These are phyloP conservation scores for Galium porrigens DNA, from an alignment of 305 asterid species.

Conservation along the genomic window DNA sequence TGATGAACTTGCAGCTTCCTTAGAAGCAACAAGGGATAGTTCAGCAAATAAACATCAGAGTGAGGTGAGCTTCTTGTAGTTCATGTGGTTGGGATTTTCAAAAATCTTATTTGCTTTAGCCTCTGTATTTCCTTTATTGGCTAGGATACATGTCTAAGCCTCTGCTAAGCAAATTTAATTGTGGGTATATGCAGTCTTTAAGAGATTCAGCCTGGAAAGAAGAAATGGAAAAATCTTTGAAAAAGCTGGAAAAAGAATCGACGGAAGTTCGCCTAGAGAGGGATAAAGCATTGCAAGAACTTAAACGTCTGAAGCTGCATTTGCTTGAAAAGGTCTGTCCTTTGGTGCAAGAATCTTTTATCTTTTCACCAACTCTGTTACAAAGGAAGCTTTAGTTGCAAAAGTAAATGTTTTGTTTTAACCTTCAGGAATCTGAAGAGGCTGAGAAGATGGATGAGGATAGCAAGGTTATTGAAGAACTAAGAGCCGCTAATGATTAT, in stretches of 20 bases:
- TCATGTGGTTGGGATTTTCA: not conserved
- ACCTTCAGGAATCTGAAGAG: constrained; percentile 79
- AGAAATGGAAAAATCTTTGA: constrained; percentile 51
- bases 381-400: not conserved
- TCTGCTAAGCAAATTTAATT: constrained; percentile 15
- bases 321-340: constrained; percentile 66
- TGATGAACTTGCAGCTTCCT: constrained; percentile 50
- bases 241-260: constrained; percentile 63
- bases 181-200: constrained; percentile 21
- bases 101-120: too few relatives aligned
- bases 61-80: constrained; percentile 35
- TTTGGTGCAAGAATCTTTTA: not conserved
- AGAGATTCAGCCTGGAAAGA: constrained; percentile 48
- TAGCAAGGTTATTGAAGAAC: constrained; percentile 71
- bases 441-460: constrained; percentile 98
- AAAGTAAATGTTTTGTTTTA: constrained; percentile 14
- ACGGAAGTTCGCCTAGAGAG: constrained; percentile 46
- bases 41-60: constrained; percentile 24
- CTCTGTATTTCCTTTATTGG: constrained; percentile 1
- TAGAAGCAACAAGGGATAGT: constrained; percentile 35
- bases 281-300: constrained; percentile 69
- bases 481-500: constrained; percentile 55
- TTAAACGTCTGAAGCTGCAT: constrained; percentile 91
- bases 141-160: not conserved
- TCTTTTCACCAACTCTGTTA: not conserved